Evolutionary conservation across 495 filamentous ascomycete species (phyloP).

Genomic region (Penicillium atrosanguineum): DNA sequence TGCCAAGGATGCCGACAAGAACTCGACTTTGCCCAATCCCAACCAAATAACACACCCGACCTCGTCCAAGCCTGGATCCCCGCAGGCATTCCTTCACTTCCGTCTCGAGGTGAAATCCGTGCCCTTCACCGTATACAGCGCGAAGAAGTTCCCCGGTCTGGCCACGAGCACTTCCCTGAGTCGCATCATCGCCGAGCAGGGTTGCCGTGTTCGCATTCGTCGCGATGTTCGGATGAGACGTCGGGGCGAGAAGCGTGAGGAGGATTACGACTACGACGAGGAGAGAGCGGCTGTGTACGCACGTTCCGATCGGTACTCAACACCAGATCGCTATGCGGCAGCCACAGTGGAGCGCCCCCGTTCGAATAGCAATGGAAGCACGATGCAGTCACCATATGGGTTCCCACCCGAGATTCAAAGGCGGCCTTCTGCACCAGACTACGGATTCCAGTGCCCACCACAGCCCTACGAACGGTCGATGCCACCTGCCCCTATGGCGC

Average conservation of each 20-base stretch:
- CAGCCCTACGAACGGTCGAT: conserved; percentile 35
- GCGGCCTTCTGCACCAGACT: conserved; percentile 56
- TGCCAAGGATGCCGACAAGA: conserved; percentile 59
- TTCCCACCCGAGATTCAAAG: conserved; percentile 40
- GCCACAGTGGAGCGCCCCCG: conserved; percentile 57
- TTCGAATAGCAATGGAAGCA: conserved; percentile 68
- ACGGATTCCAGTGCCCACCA: conserved; percentile 40
- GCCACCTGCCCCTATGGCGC: conserved; percentile 33
- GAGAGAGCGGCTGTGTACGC: conserved; percentile 55
- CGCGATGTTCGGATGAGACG: conserved; percentile 97
- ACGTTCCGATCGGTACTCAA: conserved; percentile 56
- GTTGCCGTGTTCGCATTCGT: conserved; percentile 93
- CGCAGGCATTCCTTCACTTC: conserved; percentile 52
- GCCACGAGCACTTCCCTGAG: conserved; percentile 87
- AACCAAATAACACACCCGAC: conserved; percentile 19
- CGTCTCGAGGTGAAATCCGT: conserved; percentile 88
- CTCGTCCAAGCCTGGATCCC: conserved; percentile 33
- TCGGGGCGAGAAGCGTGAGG: conserved; percentile 68
- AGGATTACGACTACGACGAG: conserved; percentile 63
- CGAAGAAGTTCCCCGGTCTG: conserved; percentile 97
- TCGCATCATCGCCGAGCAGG: conserved; percentile 91
- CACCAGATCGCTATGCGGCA: conserved; percentile 47
- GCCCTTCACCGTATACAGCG: conserved; percentile 88
- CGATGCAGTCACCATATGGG: conserved; percentile 45
- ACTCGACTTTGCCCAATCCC: conserved; percentile 31